These are phyloP conservation scores for Gossypium davidsonii DNA, from an alignment of 441 rosid genomes.

Conservation along the genomic window DNA sequence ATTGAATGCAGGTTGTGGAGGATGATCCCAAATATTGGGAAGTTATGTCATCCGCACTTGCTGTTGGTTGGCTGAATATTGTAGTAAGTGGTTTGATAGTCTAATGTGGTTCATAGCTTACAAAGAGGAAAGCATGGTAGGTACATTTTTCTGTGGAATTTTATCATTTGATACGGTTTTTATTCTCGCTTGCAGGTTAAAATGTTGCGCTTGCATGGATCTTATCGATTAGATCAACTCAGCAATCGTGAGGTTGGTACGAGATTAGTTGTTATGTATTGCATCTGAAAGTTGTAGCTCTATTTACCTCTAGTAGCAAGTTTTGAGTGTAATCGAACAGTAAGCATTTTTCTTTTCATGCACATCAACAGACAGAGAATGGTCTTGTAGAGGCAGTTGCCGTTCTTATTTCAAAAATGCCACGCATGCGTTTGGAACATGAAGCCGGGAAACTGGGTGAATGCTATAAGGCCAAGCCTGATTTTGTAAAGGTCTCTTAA, in stretches of 20 bases:
- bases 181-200: slow-evolving; percentile 54
- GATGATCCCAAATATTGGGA: slow-evolving; percentile 83
- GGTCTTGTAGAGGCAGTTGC: slow-evolving; percentile 92
- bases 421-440: slow-evolving; percentile 68
- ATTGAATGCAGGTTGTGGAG: slow-evolving; percentile 56
- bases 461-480: slow-evolving; percentile 78
- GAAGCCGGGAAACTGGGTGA: slow-evolving; percentile 72
- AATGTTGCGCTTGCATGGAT: slow-evolving; percentile 74
- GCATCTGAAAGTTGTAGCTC: neutral
- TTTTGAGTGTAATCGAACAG: neutral
- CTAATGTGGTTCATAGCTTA: neutral
- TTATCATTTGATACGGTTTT: neutral
- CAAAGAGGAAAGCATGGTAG: neutral
- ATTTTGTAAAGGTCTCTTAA: slow-evolving; percentile 70
- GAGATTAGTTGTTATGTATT: slow-evolving; percentile 11
- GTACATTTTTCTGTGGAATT: slow-evolving; percentile 6
- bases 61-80: slow-evolving; percentile 91
- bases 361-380: slow-evolving; percentile 66
- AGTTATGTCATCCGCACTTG: slow-evolving; percentile 65
- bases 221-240: slow-evolving; percentile 85
- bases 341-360: slow-evolving; percentile 8
- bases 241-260: slow-evolving; percentile 76
- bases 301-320: neutral
- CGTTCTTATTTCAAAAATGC: slow-evolving; percentile 86
- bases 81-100: slow-evolving; percentile 42